These are phyloP conservation scores for Alnus rubra DNA, from an alignment of 306 rosid genomes.

Conservation along the genomic window DNA sequence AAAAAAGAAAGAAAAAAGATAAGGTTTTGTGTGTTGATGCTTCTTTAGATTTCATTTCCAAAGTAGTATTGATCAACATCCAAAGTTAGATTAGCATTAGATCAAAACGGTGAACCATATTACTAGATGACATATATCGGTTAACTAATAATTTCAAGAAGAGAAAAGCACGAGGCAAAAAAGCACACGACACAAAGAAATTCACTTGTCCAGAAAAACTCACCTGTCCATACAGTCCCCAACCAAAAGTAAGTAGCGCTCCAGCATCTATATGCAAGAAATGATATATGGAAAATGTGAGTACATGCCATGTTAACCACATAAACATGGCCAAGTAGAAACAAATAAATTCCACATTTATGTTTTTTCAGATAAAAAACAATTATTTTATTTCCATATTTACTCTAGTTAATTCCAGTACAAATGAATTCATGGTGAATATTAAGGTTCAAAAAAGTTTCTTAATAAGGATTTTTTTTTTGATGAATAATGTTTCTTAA, in stretches of 20 bases:
- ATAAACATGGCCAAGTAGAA: neutral
- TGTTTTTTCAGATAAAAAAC: neutral
- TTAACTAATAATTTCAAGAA: neutral
- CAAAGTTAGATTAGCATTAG: neutral
- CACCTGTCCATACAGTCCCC: conserved; percentile 99
- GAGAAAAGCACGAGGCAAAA: neutral
- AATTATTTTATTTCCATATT: neutral
- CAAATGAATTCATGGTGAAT: neutral
- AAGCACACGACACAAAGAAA: neutral
- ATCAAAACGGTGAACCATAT: neutral
- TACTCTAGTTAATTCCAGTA: neutral
- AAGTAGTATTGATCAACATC: neutral
- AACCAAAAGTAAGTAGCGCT: conserved; percentile 83
- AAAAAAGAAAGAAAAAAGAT: neutral
- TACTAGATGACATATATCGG: neutral
- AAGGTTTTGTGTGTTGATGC: neutral
- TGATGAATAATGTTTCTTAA: neutral
- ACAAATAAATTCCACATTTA: neutral
- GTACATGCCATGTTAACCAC: conserved; percentile 15
- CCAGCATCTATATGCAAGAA: conserved; percentile 71
- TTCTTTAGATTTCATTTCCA: neutral
- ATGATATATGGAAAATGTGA: conserved; percentile 17
- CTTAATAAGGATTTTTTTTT: no score
- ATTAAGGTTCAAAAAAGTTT: neutral
- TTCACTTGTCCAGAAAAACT: conserved; percentile 32